These are phyloP conservation scores for Lentinula boryana DNA, from an alignment of 768 basidiomycete genomes.

Conservation along the genomic window DNA sequence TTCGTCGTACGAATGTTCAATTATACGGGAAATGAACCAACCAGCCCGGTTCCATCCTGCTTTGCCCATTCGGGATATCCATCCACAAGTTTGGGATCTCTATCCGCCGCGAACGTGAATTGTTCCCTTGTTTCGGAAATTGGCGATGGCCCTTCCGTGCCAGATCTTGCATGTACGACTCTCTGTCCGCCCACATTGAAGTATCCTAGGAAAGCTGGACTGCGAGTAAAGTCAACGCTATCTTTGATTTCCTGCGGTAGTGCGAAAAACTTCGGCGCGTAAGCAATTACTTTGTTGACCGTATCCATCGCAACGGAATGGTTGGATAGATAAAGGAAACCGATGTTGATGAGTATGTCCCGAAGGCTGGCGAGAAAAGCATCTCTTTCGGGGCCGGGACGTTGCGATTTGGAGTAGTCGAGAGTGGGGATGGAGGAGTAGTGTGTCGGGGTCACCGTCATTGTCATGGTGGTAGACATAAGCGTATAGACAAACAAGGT, in stretches of 20 bases:
- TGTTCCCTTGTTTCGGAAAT: conserved; percentile 51
- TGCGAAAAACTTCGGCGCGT: conserved; percentile 42
- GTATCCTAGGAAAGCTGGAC: conserved; percentile 50
- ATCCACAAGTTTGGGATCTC: conserved; percentile 41
- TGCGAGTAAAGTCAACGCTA: conserved; percentile 40
- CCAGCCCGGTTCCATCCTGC: conserved; percentile 29
- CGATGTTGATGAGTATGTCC: conserved; percentile 46
- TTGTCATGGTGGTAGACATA: neutral
- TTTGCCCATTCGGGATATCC: conserved; percentile 42
- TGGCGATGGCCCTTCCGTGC: conserved; percentile 41
- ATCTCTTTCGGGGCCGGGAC: conserved; percentile 18
- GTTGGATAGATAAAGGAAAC: conserved; percentile 49
- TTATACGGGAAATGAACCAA: conserved; percentile 7
- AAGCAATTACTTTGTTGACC: conserved; percentile 32
- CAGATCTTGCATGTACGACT: conserved; percentile 36
- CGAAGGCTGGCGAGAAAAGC: conserved; percentile 39
- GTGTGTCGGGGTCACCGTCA: neutral
- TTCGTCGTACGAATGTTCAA: neutral
- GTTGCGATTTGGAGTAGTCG: conserved; percentile 3
- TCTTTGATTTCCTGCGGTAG: conserved; percentile 40
- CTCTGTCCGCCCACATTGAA: conserved; percentile 30
- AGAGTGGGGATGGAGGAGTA: conserved; percentile 6
- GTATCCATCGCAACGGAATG: conserved; percentile 31
- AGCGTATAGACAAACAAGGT: neutral
- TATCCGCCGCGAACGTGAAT: conserved; percentile 26